Percentiles rank a stretch among this genome's conserved stretches.
phyloP scores from a whole-genome alignment of 768 basidiomycete species.

The Phaffia tasmanica region DNA sequence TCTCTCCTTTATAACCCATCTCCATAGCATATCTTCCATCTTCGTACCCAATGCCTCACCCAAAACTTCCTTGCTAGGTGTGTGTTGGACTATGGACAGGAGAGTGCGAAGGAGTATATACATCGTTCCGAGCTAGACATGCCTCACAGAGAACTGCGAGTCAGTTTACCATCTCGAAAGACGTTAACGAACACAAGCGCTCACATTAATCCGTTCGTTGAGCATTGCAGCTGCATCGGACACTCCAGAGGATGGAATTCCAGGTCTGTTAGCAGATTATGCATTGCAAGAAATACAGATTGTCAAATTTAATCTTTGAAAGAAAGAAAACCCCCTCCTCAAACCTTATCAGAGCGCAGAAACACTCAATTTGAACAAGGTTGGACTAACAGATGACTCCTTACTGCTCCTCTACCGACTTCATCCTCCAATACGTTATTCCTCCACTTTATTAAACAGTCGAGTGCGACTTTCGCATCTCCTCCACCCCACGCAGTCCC shows the following conservation, averaged over 20 bases:
- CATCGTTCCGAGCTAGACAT: conserved; percentile 54
- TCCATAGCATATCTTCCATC: conserved; percentile 69
- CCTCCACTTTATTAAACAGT: conserved; percentile 16
- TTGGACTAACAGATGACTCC: conserved; percentile 32
- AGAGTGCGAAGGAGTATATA: conserved; percentile 85
- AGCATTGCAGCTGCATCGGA: conserved; percentile 34
- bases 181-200: conserved; percentile 42
- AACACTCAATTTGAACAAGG: conserved; percentile 14
- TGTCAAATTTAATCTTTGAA: too few species aligned
- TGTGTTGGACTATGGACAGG: conserved; percentile 56
- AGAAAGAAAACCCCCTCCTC: neutral
- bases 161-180: neutral
- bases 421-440: conserved; percentile 65
- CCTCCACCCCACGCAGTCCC: neutral
- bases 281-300: neutral
- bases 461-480: conserved; percentile 19
- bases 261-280: neutral
- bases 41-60: conserved; percentile 65
- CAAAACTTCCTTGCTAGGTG: conserved; percentile 62
- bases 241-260: neutral
- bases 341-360: conserved; percentile 29
- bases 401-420: conserved; percentile 34
- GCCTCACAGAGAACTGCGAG: neutral
- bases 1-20: conserved; percentile 14
- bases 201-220: conserved; percentile 32